phyloP scores from a whole-genome alignment of 768 basidiomycete genomes.

The Boletus subparvulus region DNA sequence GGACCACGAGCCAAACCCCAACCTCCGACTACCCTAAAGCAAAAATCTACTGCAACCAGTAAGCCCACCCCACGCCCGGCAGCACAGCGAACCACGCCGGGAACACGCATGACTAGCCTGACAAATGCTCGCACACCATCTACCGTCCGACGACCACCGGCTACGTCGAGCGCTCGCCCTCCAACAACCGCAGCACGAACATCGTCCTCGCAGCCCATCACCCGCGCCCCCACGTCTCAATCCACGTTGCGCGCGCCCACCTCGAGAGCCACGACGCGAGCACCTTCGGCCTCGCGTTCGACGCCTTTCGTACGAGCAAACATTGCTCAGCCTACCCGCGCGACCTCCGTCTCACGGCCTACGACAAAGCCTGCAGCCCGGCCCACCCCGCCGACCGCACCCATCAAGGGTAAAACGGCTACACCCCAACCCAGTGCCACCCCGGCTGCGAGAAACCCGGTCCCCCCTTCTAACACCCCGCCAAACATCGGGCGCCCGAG shows the following conservation, averaged over 20 bases:
- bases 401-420: slow-evolving; percentile 9
- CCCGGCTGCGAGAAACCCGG: not conserved
- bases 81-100: slow-evolving; percentile 3
- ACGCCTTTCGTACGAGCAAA: slow-evolving; percentile 16
- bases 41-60: not conserved
- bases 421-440: not conserved
- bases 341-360: slow-evolving; percentile 5
- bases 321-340: slow-evolving; percentile 6
- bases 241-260: slow-evolving; percentile 15
- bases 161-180: slow-evolving; percentile 9
- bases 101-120: not conserved
- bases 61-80: slow-evolving; percentile 8
- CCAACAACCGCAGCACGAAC: slow-evolving; percentile 1
- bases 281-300: slow-evolving; percentile 14
- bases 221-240: slow-evolving; percentile 25
- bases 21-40: not conserved
- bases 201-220: slow-evolving; percentile 22
- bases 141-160: slow-evolving; percentile 7
- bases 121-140: slow-evolving; percentile 12
- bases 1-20: slow-evolving; percentile 8
- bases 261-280: slow-evolving; percentile 22
- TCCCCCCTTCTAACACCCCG: not conserved
- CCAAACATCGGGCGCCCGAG: slow-evolving; percentile 13
- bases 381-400: not conserved
- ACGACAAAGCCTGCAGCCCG: slow-evolving; percentile 9